Percentiles rank a stretch among this genome's conserved stretches.
These are phyloP conservation scores for Talaromyces sp. DNA, from an alignment of 2,329 filamentous ascomycete genomes.

Conservation along the genomic window DNA sequence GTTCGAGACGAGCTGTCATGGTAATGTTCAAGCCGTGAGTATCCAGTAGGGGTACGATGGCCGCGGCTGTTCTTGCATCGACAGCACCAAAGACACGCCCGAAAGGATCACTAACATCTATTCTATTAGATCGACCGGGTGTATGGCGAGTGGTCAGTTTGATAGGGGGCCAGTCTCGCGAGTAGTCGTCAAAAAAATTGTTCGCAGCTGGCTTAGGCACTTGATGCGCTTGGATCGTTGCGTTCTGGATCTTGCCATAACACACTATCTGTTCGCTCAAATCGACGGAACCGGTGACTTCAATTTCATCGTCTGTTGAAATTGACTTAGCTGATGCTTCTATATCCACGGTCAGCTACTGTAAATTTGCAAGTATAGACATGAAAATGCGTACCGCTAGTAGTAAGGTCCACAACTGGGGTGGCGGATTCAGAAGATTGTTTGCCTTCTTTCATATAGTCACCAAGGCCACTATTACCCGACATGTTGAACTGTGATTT, in stretches of 20 bases:
- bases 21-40: slow-evolving; percentile 59
- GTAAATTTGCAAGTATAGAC: not conserved
- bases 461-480: slow-evolving; percentile 55
- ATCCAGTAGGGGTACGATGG: slow-evolving; percentile 69
- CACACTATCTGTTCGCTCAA: slow-evolving; percentile 68
- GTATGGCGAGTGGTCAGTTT: slow-evolving; percentile 64
- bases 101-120: slow-evolving; percentile 69
- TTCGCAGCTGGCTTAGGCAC: slow-evolving; percentile 65
- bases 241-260: slow-evolving; percentile 69
- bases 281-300: slow-evolving; percentile 51
- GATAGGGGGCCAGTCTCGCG: slow-evolving; percentile 63
- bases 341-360: not conserved
- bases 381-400: slow-evolving; percentile 27
- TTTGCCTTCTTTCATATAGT: slow-evolving; percentile 61
- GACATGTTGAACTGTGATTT: slow-evolving; percentile 43
- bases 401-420: slow-evolving; percentile 43
- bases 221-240: slow-evolving; percentile 59
- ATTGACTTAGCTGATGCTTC: slow-evolving; percentile 19
- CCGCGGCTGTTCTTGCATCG: slow-evolving; percentile 61
- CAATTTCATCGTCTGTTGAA: slow-evolving; percentile 33
- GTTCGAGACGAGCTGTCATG: slow-evolving; percentile 65
- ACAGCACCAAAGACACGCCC: slow-evolving; percentile 70
- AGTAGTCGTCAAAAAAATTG: slow-evolving; percentile 51
- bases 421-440: slow-evolving; percentile 41
- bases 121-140: slow-evolving; percentile 53